These are phyloP conservation scores for Linderniella brevidens DNA, from an alignment of 257 asterid genomes.

Conservation along the genomic window DNA sequence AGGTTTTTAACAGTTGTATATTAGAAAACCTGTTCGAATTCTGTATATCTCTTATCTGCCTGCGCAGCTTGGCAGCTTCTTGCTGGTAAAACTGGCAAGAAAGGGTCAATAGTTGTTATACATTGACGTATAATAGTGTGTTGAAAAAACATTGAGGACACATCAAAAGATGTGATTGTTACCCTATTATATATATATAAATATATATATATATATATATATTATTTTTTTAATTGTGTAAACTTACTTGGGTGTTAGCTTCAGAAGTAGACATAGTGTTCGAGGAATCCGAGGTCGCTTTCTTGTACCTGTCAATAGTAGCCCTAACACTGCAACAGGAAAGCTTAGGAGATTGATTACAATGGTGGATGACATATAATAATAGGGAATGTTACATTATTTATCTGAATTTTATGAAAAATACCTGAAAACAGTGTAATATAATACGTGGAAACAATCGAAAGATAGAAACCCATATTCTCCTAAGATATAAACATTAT, in stretches of 20 bases:
- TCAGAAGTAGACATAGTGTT: constrained; percentile 57
- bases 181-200: neutral
- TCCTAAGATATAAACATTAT: too few species aligned
- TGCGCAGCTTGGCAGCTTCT: constrained; percentile 54
- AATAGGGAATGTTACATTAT: too few species aligned
- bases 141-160: neutral
- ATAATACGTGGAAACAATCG: too few species aligned
- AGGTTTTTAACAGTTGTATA: neutral
- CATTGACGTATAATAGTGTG: neutral
- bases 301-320: constrained; percentile 81
- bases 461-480: too few species aligned
- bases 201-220: neutral
- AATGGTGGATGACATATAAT: neutral
- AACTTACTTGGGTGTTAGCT: constrained; percentile 60
- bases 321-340: constrained; percentile 55
- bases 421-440: neutral
- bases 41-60: constrained; percentile 45
- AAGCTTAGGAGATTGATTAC: neutral
- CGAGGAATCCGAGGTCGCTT: constrained; percentile 50
- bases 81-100: constrained; percentile 61
- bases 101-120: neutral
- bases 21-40: constrained; percentile 32
- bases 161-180: neutral
- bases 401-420: too few species aligned
- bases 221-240: neutral